Percentiles rank a stretch among this genome's conserved stretches.
phyloP scores from a whole-genome alignment of 805 yeast species.

The Candida nonsorbophila region DNA sequence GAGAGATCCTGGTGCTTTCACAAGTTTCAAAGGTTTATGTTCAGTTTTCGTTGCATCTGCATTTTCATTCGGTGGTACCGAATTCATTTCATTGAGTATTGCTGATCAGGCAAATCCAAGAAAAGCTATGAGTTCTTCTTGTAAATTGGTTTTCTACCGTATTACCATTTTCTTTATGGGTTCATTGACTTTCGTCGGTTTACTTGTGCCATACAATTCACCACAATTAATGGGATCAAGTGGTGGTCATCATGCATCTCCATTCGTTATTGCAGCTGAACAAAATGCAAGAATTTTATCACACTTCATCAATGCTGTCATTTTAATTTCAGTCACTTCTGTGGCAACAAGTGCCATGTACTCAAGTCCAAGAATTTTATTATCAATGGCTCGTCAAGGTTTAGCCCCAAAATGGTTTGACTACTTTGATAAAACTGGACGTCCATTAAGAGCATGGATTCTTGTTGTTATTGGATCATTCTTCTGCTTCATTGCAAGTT shows the following conservation, averaged over 20 bases:
- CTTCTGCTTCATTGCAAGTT: slow-evolving; percentile 38
- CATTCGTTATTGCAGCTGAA: slow-evolving; percentile 38
- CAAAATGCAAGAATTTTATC: slow-evolving; percentile 34
- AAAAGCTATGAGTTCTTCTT: slow-evolving; percentile 34
- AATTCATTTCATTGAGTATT: slow-evolving; percentile 33
- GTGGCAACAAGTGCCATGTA: slow-evolving; percentile 39
- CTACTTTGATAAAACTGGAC: slow-evolving; percentile 35
- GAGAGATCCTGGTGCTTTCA: slow-evolving; percentile 34
- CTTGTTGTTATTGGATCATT: slow-evolving; percentile 29
- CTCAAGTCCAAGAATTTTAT: slow-evolving; percentile 38
- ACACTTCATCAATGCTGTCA: slow-evolving; percentile 37
- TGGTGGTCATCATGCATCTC: slow-evolving; percentile 32
- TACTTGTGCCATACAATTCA: slow-evolving; percentile 32
- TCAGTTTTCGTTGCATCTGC: slow-evolving; percentile 36
- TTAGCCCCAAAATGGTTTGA: slow-evolving; percentile 35
- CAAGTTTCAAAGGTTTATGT: slow-evolving; percentile 35
- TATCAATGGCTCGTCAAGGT: slow-evolving; percentile 37
- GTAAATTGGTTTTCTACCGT: slow-evolving; percentile 36
- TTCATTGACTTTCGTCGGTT: slow-evolving; percentile 32
- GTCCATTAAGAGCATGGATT: slow-evolving; percentile 35
- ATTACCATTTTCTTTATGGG: slow-evolving; percentile 34
- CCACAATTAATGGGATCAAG: slow-evolving; percentile 28
- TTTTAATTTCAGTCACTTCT: slow-evolving; percentile 36
- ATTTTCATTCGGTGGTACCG: slow-evolving; percentile 36
- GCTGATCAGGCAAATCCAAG: slow-evolving; percentile 37